Evolutionary conservation across 495 filamentous ascomycete genomes (phyloP), one percentile per base, ranked within the genome.

Genomic region (Ramalina peruviana): DNA sequence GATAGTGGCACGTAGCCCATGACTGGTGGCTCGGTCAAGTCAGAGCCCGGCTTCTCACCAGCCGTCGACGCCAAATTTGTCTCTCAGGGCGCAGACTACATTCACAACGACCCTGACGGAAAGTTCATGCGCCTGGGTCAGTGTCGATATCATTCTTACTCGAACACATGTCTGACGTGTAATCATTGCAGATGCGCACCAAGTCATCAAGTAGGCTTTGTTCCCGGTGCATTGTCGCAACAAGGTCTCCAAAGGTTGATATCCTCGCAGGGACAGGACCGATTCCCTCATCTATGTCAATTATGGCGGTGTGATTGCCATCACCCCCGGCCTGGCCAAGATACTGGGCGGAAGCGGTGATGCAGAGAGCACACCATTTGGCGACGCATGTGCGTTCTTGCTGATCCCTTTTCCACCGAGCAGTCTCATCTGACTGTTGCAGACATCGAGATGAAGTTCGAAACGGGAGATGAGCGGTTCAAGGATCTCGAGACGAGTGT

Each of bases 401-500:
- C 30, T 13, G 12, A 3, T 13, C 7, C 7, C 7, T 13, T 11
- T 13, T 33, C 9, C 30, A 11, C 12, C 12, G 30, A 13, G 30
- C 25, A 33, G 46, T 2, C 11, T 11, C 38, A 30, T 26, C 43
- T 44, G 16, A 43, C 26, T 10, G 15, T 1, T 9, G 7, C 40
- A 79, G 75, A 77, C 57, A 71, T 67, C 26, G 65, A 73, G 46
- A 58, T 74, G n/a, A 60, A 61, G 10, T 78, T 80, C 54, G 72
- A 80, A 63, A 73, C 74, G 0, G 75, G 74, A 13, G 59, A 62
- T 45, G 64, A 68, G 10, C 67, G 66, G 51, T 65, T 81, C 48
- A 74, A 68, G 43, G 68, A 55, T 3, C 61, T 82, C 30, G 70
- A 77, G 50, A 58, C 61, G 54, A 68, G 76, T 49, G 62, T 73